Base-by-base conservation (phyloP, 768 basidiomycete genomes). In the Leccinum truebloodii region DNA sequence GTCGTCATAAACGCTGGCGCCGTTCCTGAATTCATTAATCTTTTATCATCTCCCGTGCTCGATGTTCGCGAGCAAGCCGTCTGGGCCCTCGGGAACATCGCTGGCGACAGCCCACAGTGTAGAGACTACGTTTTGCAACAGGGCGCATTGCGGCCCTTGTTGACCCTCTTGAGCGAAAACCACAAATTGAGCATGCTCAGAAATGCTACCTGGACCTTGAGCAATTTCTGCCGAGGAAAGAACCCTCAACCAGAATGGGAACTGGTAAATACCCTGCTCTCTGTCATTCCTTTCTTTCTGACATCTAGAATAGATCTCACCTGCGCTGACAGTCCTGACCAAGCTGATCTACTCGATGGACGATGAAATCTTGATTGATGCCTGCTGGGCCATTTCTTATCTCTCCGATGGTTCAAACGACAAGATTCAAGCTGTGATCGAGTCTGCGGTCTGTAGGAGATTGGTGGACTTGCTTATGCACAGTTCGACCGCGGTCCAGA, bases 381-480 rank as follows among this genome's bases (percentile, higher is more conserved):
- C 97, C 14, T 99, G 97, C 82, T 99, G 97, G 97, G 97, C 97
- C 28, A 96, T 99, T 75, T 98, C 95, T 44, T 99, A 99, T 78
- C 88, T 99, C 41, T 98, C 96, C 2, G 97, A 99, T 74, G 97
- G 97, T 53, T 92, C 95, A 35, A 97, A 97, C 71, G 97, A 99
- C 80, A 99, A 99, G 81, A 99, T 99, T 60, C 97, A 99, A 76
- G 97, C 97, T 34, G 97, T 99, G 59, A 98, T 99, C 69, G 96
- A 98, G 77, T 93, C 92, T 20, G 97, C 96, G 32, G 96, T 99
- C 52, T 97, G 95, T 79, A 86, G 97, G 74, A 88, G 97, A 68
- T 86, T 99, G 63, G 97, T 99, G 35, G 97, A 99, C 72, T 83
- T 99, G 49, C 87, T 99, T 65, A 94, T 98, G 92, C 91, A 94